A percentile compares a stretch with the other conserved stretches of the same genome.
These are phyloP conservation scores for Annona squamosa DNA, from an alignment of 164 flowering plant genomes.

Conservation along the genomic window DNA sequence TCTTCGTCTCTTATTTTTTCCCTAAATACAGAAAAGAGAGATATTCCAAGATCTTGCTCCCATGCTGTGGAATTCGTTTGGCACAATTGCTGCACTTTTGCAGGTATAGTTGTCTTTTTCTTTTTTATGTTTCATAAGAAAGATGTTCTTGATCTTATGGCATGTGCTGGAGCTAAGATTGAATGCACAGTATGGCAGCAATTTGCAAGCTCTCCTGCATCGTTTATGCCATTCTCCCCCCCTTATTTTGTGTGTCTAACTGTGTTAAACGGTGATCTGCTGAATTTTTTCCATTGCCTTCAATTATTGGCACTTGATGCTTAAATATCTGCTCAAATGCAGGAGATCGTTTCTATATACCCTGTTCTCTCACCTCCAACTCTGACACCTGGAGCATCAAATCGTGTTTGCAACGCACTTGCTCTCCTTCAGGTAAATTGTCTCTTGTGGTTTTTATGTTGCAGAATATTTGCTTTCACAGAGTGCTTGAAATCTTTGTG, in stretches of 20 bases:
- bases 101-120: conserved; percentile 42
- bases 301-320: conserved; percentile 10
- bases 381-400: conserved; percentile 69
- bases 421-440: conserved; percentile 76
- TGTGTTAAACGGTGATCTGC: not conserved
- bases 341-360: conserved; percentile 89
- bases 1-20: too few relatives aligned
- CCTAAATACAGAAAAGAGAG: conserved; percentile 55
- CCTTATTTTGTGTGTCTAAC: not conserved
- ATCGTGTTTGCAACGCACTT: conserved; percentile 88
- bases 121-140: not conserved
- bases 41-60: conserved; percentile 88
- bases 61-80: conserved; percentile 83
- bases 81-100: conserved; percentile 79
- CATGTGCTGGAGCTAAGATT: not conserved
- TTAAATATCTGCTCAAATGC: conserved; percentile 13
- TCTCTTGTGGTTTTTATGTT: not conserved
- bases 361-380: conserved; percentile 81
- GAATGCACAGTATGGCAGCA: not conserved
- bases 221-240: too few relatives aligned
- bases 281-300: not conserved
- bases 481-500: not conserved
- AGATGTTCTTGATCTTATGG: not conserved
- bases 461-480: not conserved
- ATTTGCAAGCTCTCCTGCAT: too few relatives aligned